A percentile compares a stretch with the other conserved stretches of the same genome.
phyloP scores from a whole-genome alignment of 164 flowering plant species.

The Vitis rupestris region DNA sequence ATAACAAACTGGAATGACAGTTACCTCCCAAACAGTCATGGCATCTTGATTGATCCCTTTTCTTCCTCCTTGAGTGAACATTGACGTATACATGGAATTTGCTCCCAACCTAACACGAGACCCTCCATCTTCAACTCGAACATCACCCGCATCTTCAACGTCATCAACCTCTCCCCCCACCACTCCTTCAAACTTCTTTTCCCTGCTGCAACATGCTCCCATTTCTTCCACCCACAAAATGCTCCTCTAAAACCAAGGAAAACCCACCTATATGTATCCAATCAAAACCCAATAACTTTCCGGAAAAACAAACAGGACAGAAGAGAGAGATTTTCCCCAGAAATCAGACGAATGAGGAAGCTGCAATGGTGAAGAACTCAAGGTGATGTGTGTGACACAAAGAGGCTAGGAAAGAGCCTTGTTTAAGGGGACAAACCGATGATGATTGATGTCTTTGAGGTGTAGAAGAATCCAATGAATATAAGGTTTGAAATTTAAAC shows the following conservation, averaged over 20 bases:
- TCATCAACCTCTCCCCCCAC: slow-evolving; percentile 6
- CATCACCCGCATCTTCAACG: slow-evolving; percentile 18
- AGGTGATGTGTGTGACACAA: not conserved
- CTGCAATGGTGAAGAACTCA: slow-evolving; percentile 5
- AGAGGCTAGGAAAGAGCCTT: no score
- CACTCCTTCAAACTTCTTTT: slow-evolving; percentile 9
- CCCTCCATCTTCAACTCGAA: slow-evolving; percentile 37
- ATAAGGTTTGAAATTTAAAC: no score
- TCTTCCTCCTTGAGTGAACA: slow-evolving; percentile 64
- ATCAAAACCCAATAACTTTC: not conserved
- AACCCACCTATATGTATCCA: slow-evolving; percentile 5
- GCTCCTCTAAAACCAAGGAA: not conserved
- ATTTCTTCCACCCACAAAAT: slow-evolving; percentile 15
- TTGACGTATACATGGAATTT: slow-evolving; percentile 41
- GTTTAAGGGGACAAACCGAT: no score
- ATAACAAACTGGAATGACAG: not conserved
- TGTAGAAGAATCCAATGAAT: no score
- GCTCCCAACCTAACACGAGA: slow-evolving; percentile 53
- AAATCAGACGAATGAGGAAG: not conserved
- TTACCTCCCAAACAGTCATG: slow-evolving; percentile 92
- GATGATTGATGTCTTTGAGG: no score
- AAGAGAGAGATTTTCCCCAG: not conserved
- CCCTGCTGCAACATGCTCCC: slow-evolving; percentile 65
- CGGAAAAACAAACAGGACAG: slow-evolving; percentile 2
- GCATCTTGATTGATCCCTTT: slow-evolving; percentile 91